Percentiles rank a stretch among this genome's conserved stretches.
phyloP scores from a whole-genome alignment of 83 land plant species.

The Picea engelmannii region DNA sequence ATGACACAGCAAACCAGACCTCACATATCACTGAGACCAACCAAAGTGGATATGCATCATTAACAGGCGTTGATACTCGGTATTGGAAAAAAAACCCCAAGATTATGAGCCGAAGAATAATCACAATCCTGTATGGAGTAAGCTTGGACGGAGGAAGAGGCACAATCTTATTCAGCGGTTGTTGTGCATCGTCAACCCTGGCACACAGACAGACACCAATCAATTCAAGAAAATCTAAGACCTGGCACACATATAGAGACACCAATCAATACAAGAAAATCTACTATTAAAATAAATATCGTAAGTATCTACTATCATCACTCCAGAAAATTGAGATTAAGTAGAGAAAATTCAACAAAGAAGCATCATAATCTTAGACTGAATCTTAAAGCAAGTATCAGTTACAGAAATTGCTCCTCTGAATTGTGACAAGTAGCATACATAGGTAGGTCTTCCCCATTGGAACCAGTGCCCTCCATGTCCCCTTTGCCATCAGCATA shows the following conservation, averaged over 20 bases:
- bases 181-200: slow-evolving; percentile 77
- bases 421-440: too few relatives aligned
- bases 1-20: slow-evolving; percentile 78
- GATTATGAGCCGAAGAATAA: slow-evolving; percentile 75
- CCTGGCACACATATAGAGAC: too few relatives aligned
- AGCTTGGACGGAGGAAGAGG: slow-evolving; percentile 66
- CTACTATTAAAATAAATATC: too few relatives aligned
- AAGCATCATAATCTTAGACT: too few relatives aligned
- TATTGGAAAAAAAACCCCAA: slow-evolving; percentile 75
- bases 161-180: slow-evolving; percentile 63
- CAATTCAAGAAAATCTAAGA: too few relatives aligned
- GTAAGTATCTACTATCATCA: too few relatives aligned
- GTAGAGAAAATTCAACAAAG: too few relatives aligned
- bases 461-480: slow-evolving; percentile 73
- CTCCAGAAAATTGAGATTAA: too few relatives aligned
- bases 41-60: slow-evolving; percentile 76
- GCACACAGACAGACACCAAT: too few relatives aligned
- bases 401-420: too few relatives aligned
- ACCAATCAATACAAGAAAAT: too few relatives aligned
- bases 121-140: slow-evolving; percentile 70
- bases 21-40: slow-evolving; percentile 67
- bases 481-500: slow-evolving; percentile 55
- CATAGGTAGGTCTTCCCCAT: slow-evolving; percentile 75
- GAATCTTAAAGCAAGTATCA: too few relatives aligned
- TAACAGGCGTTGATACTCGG: slow-evolving; percentile 63